phyloP scores from a whole-genome alignment of 1,284 basidiomycete genomes.

The Agaricales sp. region DNA sequence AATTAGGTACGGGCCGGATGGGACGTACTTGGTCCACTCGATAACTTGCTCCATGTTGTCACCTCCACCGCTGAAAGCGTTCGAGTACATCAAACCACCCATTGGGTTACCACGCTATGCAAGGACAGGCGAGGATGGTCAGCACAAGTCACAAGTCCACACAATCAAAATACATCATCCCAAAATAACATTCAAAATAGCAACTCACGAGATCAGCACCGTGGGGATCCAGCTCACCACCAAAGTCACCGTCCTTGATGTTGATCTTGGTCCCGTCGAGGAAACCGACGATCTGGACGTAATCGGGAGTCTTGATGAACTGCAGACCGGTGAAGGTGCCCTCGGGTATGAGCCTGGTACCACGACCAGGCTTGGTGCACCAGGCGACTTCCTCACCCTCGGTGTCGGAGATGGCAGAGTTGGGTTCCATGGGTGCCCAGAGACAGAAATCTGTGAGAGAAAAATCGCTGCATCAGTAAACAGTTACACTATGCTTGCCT shows the following conservation, averaged over 20 bases:
- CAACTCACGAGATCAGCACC: constrained; percentile 31
- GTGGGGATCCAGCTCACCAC: constrained; percentile 46
- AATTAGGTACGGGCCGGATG: neutral
- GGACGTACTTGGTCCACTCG: constrained; percentile 36
- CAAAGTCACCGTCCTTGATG: constrained; percentile 22
- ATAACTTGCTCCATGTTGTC: constrained; percentile 29
- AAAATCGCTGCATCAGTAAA: no score
- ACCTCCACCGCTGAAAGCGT: constrained; percentile 30
- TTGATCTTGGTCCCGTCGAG: constrained; percentile 19
- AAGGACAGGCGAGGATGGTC: no score
- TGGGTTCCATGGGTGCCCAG: constrained; percentile 36
- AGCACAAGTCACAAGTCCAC: neutral
- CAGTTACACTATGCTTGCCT: constrained; percentile 4
- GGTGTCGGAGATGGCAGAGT: constrained; percentile 25
- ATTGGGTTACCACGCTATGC: constrained; percentile 36
- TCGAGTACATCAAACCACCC: constrained; percentile 46
- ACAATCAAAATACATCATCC: no score
- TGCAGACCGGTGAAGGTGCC: constrained; percentile 22
- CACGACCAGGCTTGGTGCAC: constrained; percentile 23
- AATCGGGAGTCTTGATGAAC: constrained; percentile 20
- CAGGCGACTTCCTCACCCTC: constrained; percentile 21
- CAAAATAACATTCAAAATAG: no score
- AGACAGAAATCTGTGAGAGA: constrained; percentile 44
- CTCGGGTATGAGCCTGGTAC: constrained; percentile 21
- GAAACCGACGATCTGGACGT: constrained; percentile 22